Evolutionary conservation across 2,329 filamentous ascomycete genomes (phyloP).

Genomic region (Epichloe festucae): DNA sequence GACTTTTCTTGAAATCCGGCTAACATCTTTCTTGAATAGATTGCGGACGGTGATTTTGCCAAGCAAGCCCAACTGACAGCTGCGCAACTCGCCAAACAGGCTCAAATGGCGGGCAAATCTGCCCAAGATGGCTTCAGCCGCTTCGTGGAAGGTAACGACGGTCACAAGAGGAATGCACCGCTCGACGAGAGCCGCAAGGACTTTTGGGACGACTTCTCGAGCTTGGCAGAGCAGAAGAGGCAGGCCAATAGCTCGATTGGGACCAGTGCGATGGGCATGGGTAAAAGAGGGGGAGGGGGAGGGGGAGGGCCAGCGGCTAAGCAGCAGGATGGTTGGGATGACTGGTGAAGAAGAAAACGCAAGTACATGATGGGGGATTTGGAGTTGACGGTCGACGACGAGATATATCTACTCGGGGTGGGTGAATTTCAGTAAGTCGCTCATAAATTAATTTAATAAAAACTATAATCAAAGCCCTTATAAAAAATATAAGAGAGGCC

Average conservation of each 20-base stretch:
- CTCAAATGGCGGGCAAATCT: conserved; percentile 56
- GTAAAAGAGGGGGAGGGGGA: conserved; percentile 26
- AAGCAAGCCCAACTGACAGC: conserved; percentile 49
- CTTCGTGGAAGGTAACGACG: conserved; percentile 68
- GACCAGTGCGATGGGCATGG: conserved; percentile 47
- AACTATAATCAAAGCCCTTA: too few relatives aligned
- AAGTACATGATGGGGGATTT: not conserved
- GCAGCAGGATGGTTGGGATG: conserved; percentile 48
- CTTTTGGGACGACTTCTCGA: conserved; percentile 88
- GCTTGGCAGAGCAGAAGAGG: conserved; percentile 45
- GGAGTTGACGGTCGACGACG: conserved; percentile 12
- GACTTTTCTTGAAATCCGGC: not conserved
- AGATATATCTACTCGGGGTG: not conserved
- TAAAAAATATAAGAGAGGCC: too few relatives aligned
- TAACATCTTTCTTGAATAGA: conserved; percentile 29
- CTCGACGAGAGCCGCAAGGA: conserved; percentile 58
- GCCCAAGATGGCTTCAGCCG: conserved; percentile 71
- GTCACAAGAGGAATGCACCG: conserved; percentile 24
- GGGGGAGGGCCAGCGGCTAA: conserved; percentile 20
- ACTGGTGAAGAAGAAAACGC: conserved; percentile 35
- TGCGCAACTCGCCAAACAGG: conserved; percentile 52
- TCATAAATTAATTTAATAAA: not conserved
- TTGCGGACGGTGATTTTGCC: conserved; percentile 69
- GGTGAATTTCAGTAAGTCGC: conserved; percentile 6
- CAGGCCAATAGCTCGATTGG: conserved; percentile 38